Base-by-base conservation (phyloP, 2,329 filamentous ascomycete species). In the Curvularia sp. region DNA sequence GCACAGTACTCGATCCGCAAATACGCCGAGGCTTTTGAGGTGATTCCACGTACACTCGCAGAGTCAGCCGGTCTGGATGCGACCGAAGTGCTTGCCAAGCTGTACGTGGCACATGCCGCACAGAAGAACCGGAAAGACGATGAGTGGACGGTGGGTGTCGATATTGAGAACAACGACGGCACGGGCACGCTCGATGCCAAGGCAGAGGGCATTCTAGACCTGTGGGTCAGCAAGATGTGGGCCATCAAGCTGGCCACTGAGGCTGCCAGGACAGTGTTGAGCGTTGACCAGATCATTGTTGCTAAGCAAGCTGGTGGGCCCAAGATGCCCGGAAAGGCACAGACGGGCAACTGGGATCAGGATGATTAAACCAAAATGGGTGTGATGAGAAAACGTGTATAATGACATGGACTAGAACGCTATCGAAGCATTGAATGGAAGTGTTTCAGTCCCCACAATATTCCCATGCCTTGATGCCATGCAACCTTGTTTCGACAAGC, bases 231-330 rank as follows among this genome's bases (percentile, higher is more conserved):
- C 66, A 99, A 99, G 86, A 89, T 88, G 74, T 98, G 93, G 94
- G 95, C 95, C 46, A 97, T 99, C 79, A 95, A 95, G 82, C 84
- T 99, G 65, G 96, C 95, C 36, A 97, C 94, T 23, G 95, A 99
- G 80, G 90, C 95, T 39, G 94, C 93, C 52, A 87, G 95, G 72
- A 99, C 95, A 47, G 90, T 99, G 28, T 83, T 99, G 65, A 96
- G 93, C 47, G 95, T 99, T 38, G 95, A 99, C 80, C 96, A 99
- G 82, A 99, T 99, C 75, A 99, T 99, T 76, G 95, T 99, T 57
- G 93, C 96, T 63, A 88, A 94, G 81, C 95, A 98, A 82, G 95
- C 96, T 47, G 95, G 95, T 74, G 95, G 95, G 36, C 95, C 96
- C 21, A 99, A 99, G 85, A 94, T 94, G 55, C 95, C 95, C 28